phyloP scores from a whole-genome alignment of 2,329 filamentous ascomycete species.

The Cryphonectria nitschkei region DNA sequence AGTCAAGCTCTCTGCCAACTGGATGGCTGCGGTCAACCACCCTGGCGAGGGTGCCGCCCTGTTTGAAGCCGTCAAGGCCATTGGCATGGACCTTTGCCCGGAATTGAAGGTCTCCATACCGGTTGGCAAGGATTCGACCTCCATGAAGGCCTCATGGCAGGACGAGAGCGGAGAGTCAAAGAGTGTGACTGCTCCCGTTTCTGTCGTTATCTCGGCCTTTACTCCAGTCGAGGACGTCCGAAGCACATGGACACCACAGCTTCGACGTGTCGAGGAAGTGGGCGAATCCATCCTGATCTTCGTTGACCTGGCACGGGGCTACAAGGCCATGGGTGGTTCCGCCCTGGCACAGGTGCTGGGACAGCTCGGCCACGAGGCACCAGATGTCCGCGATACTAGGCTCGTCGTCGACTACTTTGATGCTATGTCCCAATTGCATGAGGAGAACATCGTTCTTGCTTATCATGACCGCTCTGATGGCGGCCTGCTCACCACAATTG shows the following conservation, averaged over 20 bases:
- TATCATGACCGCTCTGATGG: slow-evolving; percentile 96
- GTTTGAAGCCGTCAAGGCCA: slow-evolving; percentile 91
- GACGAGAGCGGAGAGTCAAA: slow-evolving; percentile 70
- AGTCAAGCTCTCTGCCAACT: slow-evolving; percentile 92
- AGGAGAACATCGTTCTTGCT: slow-evolving; percentile 71
- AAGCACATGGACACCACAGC: slow-evolving; percentile 91
- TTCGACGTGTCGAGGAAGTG: slow-evolving; percentile 81
- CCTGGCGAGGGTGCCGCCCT: slow-evolving; percentile 89
- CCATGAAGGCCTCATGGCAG: slow-evolving; percentile 97
- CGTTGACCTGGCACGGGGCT: slow-evolving; percentile 83
- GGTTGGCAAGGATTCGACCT: slow-evolving; percentile 97
- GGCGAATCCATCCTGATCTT: slow-evolving; percentile 88
- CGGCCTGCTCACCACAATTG: slow-evolving; percentile 85
- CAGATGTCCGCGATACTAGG: slow-evolving; percentile 82
- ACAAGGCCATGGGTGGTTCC: slow-evolving; percentile 84
- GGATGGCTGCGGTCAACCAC: slow-evolving; percentile 97
- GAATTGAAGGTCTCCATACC: slow-evolving; percentile 90
- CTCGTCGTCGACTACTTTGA: slow-evolving; percentile 90
- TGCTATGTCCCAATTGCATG: slow-evolving; percentile 70
- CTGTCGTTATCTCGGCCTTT: slow-evolving; percentile 89
- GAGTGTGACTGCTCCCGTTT: slow-evolving; percentile 91
- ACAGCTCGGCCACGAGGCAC: slow-evolving; percentile 80
- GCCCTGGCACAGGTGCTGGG: slow-evolving; percentile 88
- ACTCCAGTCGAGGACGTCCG: slow-evolving; percentile 79
- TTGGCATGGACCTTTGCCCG: slow-evolving; percentile 90